Evolutionary conservation across 306 rosid species (phyloP), one percentile per base, ranked within the genome.

Genomic region (Leucaena leucocephala): DNA sequence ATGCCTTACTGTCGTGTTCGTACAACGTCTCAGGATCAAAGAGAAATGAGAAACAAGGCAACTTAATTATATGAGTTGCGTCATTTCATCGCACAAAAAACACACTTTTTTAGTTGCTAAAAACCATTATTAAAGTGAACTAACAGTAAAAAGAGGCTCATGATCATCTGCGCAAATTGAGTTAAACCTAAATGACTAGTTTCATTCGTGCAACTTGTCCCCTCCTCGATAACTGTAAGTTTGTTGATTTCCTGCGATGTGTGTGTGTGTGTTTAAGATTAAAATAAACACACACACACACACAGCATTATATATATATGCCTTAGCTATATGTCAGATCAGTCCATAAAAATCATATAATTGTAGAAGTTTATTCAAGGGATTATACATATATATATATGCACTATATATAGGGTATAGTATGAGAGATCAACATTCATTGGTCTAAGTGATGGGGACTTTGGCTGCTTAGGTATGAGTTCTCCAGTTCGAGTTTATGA

Each of bases 91-190:
- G 27, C 27, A 27, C 27, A 0, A 27, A 27, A 27, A 27, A 27
- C 27, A 27, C 27, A 27, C 27, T 27, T 27, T 65, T 36, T 42
- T 72, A 17, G 33, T 35, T 43, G 63, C 54, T 19, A 35, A 34
- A 15, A 39, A 39, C 7, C 13, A 17, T 50, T 69, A 78, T 73
- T 55, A 40, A 55, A 17, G 58, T 57, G 27, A 59, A 50, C 45
- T 63, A 77, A n/a, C 44, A 40, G 77, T 59, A 21, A 70, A 80
- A 66, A 34, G 50, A 35, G 67, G 27, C 59, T 46, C 21, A 14
- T 65, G 46, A 65, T 55, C 27, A 27, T 27, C 22, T 17, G 57
- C 55, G 75, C 50, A n/a, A 39, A 40, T 71, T 34, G 14, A 19
- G 68, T 46, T 27, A 63, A 49, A 71, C 64, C 7, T 15, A 7